A percentile compares a stretch with the other conserved stretches of the same genome.
These are phyloP conservation scores for Limnanthes douglasii DNA, from an alignment of 345 rosid genomes.

Conservation along the genomic window DNA sequence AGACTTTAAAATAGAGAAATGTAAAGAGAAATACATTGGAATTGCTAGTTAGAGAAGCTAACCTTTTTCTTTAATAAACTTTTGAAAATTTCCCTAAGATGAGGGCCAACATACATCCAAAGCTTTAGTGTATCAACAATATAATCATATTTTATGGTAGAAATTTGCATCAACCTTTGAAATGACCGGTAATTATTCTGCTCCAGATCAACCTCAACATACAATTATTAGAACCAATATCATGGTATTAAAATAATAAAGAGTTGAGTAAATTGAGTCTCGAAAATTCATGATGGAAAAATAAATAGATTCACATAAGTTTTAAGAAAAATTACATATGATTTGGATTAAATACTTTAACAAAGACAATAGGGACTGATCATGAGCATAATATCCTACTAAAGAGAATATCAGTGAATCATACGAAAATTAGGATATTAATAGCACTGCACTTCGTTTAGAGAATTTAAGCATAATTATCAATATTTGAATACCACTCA, in stretches of 20 bases:
- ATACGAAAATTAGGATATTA: too few species aligned
- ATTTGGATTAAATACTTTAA: too few species aligned
- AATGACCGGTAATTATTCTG: conserved; percentile 93
- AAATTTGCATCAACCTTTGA: conserved; percentile 96
- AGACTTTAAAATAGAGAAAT: neutral
- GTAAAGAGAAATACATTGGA: too few species aligned
- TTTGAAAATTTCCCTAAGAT: conserved; percentile 76
- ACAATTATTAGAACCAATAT: conserved; percentile 1
- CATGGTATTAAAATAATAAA: neutral
- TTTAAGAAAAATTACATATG: too few species aligned
- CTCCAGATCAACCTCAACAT: conserved; percentile 80
- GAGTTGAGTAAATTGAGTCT: neutral
- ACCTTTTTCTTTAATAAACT: conserved; percentile 91
- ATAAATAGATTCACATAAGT: too few species aligned
- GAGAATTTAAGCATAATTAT: too few species aligned
- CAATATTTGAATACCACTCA: too few species aligned
- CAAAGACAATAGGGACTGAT: too few species aligned
- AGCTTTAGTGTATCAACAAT: conserved; percentile 82
- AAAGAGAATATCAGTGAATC: too few species aligned
- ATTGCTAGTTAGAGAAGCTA: conserved; percentile 8
- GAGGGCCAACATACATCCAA: conserved; percentile 65
- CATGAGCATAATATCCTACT: too few species aligned
- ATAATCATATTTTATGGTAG: conserved; percentile 83
- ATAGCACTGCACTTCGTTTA: too few species aligned
- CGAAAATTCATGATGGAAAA: neutral